Evolutionary conservation across 257 asterid species (phyloP).

Genomic region (Leonotis leonurus): DNA sequence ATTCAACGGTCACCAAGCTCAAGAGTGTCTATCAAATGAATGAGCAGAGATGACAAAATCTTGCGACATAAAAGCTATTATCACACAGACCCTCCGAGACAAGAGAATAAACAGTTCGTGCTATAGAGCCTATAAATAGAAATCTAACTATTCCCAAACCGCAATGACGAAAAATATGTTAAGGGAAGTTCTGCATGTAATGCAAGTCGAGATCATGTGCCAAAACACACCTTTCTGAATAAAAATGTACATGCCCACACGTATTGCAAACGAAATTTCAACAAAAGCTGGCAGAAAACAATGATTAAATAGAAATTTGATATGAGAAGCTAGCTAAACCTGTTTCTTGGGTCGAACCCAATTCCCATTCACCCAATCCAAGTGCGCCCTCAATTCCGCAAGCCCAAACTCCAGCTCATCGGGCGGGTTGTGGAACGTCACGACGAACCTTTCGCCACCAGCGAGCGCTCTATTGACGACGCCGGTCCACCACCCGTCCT

Average conservation of each 20-base stretch:
- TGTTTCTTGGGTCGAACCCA: constrained; percentile 51
- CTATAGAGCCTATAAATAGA: not conserved
- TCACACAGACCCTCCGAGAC: not conserved
- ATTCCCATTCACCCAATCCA: constrained; percentile 48
- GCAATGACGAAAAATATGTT: not conserved
- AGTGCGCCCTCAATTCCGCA: constrained; percentile 53
- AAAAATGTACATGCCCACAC: not conserved
- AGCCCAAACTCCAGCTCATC: constrained; percentile 46
- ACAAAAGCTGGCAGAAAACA: not conserved
- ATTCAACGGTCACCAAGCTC: not conserved
- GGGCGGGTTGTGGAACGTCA: constrained; percentile 45
- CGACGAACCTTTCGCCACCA: constrained; percentile 22
- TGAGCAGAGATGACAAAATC: not conserved
- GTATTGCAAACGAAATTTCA: not conserved
- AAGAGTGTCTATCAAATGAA: not conserved
- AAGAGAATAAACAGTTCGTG: constrained; percentile 14
- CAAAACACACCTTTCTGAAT: not conserved
- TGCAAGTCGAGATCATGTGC: not conserved
- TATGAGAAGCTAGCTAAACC: constrained; percentile 26
- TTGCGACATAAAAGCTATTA: not conserved
- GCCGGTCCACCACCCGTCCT: constrained; percentile 77
- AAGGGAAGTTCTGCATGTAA: constrained; percentile 17
- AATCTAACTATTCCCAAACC: not conserved
- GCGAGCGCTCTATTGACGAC: constrained; percentile 22
- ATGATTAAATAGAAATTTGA: not conserved